Evolutionary conservation across 2,329 filamentous ascomycete species (phyloP).

Genomic region (Grosmannia clavigera): DNA sequence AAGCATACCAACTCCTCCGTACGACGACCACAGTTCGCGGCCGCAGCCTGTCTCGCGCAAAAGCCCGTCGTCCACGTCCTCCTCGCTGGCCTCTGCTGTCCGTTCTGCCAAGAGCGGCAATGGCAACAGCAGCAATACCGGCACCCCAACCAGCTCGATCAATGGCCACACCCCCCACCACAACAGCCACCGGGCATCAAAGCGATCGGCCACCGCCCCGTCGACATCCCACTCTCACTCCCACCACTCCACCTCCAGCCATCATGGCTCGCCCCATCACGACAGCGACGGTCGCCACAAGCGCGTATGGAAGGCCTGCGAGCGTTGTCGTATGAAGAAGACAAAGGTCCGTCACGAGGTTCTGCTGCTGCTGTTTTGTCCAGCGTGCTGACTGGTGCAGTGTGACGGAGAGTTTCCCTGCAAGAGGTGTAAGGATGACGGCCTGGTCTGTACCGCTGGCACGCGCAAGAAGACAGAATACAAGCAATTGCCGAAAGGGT

Average conservation of each 20-base stretch:
- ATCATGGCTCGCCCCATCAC: constrained; percentile 22
- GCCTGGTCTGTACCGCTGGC: constrained; percentile 50
- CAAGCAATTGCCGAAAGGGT: constrained; percentile 53
- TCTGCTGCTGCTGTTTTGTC: not conserved
- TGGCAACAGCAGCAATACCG: constrained; percentile 9
- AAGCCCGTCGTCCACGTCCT: constrained; percentile 26
- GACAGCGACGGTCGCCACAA: constrained; percentile 45
- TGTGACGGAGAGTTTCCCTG: constrained; percentile 55
- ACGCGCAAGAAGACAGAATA: constrained; percentile 57
- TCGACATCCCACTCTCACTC: constrained; percentile 24
- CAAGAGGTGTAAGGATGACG: constrained; percentile 54
- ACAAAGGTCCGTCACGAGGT: constrained; percentile 38
- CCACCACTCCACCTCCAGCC: constrained; percentile 10
- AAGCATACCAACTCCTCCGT: constrained; percentile 39
- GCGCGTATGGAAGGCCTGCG: constrained; percentile 55
- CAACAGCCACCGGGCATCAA: constrained; percentile 32
- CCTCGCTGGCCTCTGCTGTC: not conserved
- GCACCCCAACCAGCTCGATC: not conserved
- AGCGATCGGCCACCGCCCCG: constrained; percentile 25
- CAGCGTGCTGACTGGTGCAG: constrained; percentile 20
- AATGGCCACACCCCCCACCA: constrained; percentile 9
- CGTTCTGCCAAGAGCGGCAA: constrained; percentile 12
- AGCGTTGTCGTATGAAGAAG: constrained; percentile 57
- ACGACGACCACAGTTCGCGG: constrained; percentile 25
- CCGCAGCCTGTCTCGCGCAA: constrained; percentile 20